Evolutionary conservation across 208 protist species (phyloP), one percentile per base, ranked within the genome.

Genomic region (Trypanosoma boissoni): DNA sequence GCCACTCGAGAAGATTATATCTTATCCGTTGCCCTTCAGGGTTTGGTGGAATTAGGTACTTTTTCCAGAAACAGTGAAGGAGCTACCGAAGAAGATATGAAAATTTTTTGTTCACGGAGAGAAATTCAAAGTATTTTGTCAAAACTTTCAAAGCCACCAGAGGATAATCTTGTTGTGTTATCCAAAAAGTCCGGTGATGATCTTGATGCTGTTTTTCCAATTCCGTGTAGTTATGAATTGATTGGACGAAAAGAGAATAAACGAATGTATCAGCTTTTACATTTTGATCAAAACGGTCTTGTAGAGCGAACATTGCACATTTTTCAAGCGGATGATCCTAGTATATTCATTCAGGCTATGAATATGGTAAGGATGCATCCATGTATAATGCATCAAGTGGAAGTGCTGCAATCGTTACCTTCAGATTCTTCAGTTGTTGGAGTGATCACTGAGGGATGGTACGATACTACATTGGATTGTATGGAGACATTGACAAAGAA

Each of bases 371-470:
- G 81, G 16, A 76, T 74, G 20, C 81, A 94, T 71, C 45, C 68
- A 14, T 86, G 66, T 18, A 70, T 80, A 44, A 72, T 89, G 63
- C 72, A 69, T n/a, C 82, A 92, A 67, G 71, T 74, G 41, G 63
- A 74, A 9, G 60, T 92, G 24, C 49, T 94, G 16, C 58, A 46
- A 3, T 50, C 80, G 5, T 44, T 86, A 21, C 73, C 14, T 14
- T 24, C 59, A 36, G 43, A 64, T 20, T 46, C 62, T 3, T 52
- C 37, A 12, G 72, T 59, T 8, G 73, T 67, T 21, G 84, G 61
- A 18, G 59, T 94, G 14, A 75, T 94, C 28, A 77, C 76, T 8
- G 75, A 88, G 44, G 88, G 82, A 27, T 94, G 84, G 84, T 94
- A 80, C 53, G 78, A 91, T 57, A 75, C 68, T 59, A 83, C 81